phyloP scores from a whole-genome alignment of 331 rosid species.

The Quercus tomentella region DNA sequence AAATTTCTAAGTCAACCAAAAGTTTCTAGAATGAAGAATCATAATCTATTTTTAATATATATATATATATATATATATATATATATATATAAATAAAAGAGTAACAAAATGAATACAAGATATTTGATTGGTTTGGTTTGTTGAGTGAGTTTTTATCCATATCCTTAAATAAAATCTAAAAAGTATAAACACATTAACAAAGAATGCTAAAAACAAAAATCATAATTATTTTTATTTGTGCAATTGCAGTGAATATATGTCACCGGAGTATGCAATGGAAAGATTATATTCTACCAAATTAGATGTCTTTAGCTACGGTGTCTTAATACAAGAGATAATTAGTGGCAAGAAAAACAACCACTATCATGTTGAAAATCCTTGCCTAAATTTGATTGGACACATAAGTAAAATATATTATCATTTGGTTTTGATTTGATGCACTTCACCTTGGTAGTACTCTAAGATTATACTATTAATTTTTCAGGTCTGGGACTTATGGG shows the following conservation, averaged over 20 bases:
- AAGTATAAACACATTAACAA: not conserved
- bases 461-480: not conserved
- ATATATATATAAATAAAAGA: no score
- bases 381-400: conserved; percentile 48
- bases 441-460: not conserved
- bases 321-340: conserved; percentile 47
- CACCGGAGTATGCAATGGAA: conserved; percentile 56
- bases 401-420: conserved; percentile 21
- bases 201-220: not conserved
- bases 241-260: conserved; percentile 49
- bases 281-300: conserved; percentile 46
- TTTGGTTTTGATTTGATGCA: not conserved
- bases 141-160: no score
- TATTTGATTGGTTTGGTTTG: no score
- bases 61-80: no score
- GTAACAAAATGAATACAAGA: no score
- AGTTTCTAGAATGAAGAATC: no score
- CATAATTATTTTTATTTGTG: no score
- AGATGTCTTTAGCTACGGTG: conserved; percentile 55
- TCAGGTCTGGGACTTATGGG: conserved; percentile 63
- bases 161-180: no score
- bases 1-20: no score
- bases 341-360: conserved; percentile 39
- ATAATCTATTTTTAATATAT: no score
- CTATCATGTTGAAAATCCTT: conserved; percentile 2